Base-by-base conservation (phyloP, 257 asterid genomes). In the Asclepias syriaca region DNA sequence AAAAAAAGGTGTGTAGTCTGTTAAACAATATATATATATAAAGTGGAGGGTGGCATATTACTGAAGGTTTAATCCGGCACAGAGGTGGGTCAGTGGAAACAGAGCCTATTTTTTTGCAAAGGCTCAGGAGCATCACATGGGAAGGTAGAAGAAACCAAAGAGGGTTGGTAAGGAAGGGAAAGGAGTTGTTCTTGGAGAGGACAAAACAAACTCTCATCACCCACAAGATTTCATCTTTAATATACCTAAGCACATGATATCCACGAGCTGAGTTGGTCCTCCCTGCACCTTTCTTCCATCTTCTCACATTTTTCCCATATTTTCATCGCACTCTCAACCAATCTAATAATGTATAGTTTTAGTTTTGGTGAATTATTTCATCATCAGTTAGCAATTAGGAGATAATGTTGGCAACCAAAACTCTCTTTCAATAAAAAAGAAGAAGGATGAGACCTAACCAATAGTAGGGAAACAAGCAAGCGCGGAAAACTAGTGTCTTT, bases 241-340 rank as follows among this genome's bases (percentile, higher is more conserved):
- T 71, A 43, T 83, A 87, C 96, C 97, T 85, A 86, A 83, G 83
- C 95, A 91, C 95, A 87, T 87, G 95, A 80, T 65, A 19, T 78
- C 84, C 91, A 86, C 82, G 68, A 79, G 75, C 80, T 81, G 86
- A 84, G 86, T 84, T 85, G 91, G 84, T 83, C 73, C 79, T 80
- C 92, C 73, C 79, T 80, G 90, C 92, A 81, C 83, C 81, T 78
- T 75, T 75, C 77, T 72, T 72, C 80, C 34, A 29, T 2, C 34
- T 82, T 66, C 75, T 66, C 75, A 45, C 74, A 77, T 83, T 77
- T 83, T 77, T 46, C 65, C 66, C 73, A 79, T 74, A 63, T 61
- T 68, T 71, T 53, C 54, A 53, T 61, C 65, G 27, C 27, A 18
- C 21, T 12, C 68, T 37, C 50, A 64, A 64, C 68, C 68, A 64